Base-by-base conservation (phyloP, 768 basidiomycete species). In the Hericium alpestre region DNA sequence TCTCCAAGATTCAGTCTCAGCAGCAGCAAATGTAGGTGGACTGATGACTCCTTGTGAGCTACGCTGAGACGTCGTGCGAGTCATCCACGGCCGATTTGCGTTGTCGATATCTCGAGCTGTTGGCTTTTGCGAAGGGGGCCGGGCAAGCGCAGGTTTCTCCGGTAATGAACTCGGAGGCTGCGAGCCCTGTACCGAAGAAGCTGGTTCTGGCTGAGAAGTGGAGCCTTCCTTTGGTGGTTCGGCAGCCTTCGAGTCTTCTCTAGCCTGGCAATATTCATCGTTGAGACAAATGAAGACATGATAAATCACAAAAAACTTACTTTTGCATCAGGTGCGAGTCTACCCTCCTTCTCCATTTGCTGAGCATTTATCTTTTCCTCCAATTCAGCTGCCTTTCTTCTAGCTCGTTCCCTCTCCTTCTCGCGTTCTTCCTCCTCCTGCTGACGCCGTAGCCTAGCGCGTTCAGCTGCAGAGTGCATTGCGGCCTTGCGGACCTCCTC, bases 391-490 rank as follows among this genome's bases (percentile, higher is more conserved):
- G 89, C 91, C 69, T 93, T 95, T 70, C 73, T 79, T 59, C 80
- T 76, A 13, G 92, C 93, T 15, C 92, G 76, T 63, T 93, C 90
- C 62, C 81, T 81, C 68, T 86, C 85, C 50, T 80, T 84, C 65
- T 90, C 84, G 15, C 91, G 78, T 62, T 88, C 85, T 59, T 83
- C 86, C 66, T 94, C 93, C 63, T 93, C 92, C 53, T 86, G 79
- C 64, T 89, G 84, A 50, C 90, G 74, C 55, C 92, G 76, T 59
- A 86, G 79, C 64, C 82, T 85, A 6, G 92, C 92, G 41, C 90
- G 79, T 59, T 89, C 90, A 1, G 92, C 92, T 6, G 88, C 88
- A 55, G 70, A 79, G 58, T 91, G 90, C 92, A 93, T 93, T 16
- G 84, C 72, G 49, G 83, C 81, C 67, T 87, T 87, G 57, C 79